Base-by-base conservation (phyloP, 345 rosid genomes). In the Aegle marmelos region DNA sequence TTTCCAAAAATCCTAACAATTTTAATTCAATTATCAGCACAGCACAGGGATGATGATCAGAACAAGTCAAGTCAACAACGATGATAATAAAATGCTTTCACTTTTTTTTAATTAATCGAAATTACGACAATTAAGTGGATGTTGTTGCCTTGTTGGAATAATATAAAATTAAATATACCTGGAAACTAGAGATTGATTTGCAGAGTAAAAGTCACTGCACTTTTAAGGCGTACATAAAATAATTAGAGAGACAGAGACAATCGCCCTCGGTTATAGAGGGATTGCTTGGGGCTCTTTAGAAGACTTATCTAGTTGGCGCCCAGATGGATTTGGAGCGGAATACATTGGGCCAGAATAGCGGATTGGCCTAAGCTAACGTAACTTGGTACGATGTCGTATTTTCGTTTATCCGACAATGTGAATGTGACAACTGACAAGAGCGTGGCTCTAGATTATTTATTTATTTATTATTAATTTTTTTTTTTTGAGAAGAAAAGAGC, bases 1-100 rank as follows among this genome's bases (percentile, higher is more conserved):
- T 66, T 61, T 50, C 68, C 19, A 34, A 75, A 54, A 78, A 50
- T 53, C 78, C 48, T 72, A 63, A 67, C 54, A 28, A 11, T n/a
- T 3, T 45, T 4, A 68, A 19, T 22, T 22, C 69, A 74, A 74
- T 41, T 53, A 37, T 36, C 21, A 50, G 58, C 25, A 71, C 45
- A 59, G 17, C 25, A 71, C 45, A 59, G 17, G 22, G 57, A 53
- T 4, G 69, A 17, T 53, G 59, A 41, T 59, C 45, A 50, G n/a
- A 65, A 21, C 25, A 9, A 65, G 45, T n/a, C 4, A 50, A 69
- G 37, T 17, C 16, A 69, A 34, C 6, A 37, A 9, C 11, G 10
- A 37, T 2, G 45, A 64, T 21, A 24, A 65, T 22, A n/a, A 68
- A 41, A 24, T 24, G 33, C 9, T 11, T 45, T 1, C 4, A 36